phyloP scores from a whole-genome alignment of 352 stramenopile genomes.

The Pythium sp. region DNA sequence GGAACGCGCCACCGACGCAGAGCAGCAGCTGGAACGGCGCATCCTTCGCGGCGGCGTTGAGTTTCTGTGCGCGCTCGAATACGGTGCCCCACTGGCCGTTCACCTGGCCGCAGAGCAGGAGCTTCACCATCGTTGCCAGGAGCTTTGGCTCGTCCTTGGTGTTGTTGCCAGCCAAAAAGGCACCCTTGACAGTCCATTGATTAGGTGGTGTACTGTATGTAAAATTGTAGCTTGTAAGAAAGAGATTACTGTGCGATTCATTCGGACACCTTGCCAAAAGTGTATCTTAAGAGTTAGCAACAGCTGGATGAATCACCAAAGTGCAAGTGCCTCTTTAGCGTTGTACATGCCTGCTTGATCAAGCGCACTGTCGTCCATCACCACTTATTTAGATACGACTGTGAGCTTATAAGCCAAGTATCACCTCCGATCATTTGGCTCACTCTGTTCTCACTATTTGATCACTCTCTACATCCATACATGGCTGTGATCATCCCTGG shows the following conservation, averaged over 20 bases:
- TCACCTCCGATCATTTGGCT: not conserved
- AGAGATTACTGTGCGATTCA: not conserved
- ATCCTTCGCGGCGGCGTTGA: conserved; percentile 50
- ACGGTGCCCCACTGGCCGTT: conserved; percentile 58
- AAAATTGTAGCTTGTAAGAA: not conserved
- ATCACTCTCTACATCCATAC: not conserved
- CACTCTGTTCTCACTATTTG: not conserved
- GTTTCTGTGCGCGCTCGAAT: conserved; percentile 67
- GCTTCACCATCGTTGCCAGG: conserved; percentile 50
- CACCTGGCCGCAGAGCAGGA: conserved; percentile 72
- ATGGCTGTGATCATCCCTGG: not conserved
- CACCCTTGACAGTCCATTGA: not conserved
- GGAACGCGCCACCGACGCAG: not conserved
- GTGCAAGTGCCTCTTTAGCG: not conserved
- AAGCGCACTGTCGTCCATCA: not conserved
- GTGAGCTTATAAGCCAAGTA: not conserved
- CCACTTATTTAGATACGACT: not conserved
- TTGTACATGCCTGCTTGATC: not conserved
- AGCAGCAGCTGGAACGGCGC: not conserved
- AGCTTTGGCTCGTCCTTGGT: not conserved
- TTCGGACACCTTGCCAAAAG: too few species aligned
- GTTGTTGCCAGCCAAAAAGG: not conserved
- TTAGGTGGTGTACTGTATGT: not conserved
- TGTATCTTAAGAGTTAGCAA: not conserved
- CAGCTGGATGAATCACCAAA: not conserved